These are phyloP conservation scores for Chenopodium suecicum DNA, from an alignment of 148 eudicot species.

Conservation along the genomic window DNA sequence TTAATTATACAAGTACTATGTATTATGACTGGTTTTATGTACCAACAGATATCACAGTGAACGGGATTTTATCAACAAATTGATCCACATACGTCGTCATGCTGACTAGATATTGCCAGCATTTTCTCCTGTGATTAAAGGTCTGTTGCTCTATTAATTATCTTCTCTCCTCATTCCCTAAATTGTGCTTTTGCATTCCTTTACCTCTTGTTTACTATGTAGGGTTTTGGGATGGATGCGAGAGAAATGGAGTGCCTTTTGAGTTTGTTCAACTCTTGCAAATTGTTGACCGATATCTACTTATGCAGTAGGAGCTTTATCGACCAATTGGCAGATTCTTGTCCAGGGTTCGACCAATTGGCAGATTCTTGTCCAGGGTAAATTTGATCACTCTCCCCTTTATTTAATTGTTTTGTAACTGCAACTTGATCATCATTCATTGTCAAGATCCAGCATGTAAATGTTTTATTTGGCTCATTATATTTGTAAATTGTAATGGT, in stretches of 20 bases:
- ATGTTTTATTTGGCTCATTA: neutral
- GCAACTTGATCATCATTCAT: neutral
- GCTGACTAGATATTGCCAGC: slow-evolving; percentile 41
- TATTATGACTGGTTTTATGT: neutral
- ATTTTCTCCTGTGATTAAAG: slow-evolving; percentile 15
- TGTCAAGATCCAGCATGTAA: neutral
- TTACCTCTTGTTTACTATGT: neutral
- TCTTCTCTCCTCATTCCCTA: neutral
- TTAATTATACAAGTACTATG: neutral
- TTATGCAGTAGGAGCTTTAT: neutral
- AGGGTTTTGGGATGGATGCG: neutral
- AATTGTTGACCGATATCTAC: neutral
- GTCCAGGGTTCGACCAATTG: neutral
- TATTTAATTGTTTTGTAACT: neutral
- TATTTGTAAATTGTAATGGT: neutral
- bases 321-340: neutral
- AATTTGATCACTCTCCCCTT: neutral
- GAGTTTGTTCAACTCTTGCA: neutral
- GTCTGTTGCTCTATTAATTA: slow-evolving; percentile 8
- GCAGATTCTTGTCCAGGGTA: neutral
- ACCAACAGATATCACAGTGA: slow-evolving; percentile 55
- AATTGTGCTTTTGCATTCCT: neutral
- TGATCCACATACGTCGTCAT: slow-evolving; percentile 66
- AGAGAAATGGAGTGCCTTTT: neutral
- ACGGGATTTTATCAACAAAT: slow-evolving; percentile 64